Percentiles rank a stretch among this genome's conserved stretches.
These are phyloP conservation scores for Blastosporella zonata DNA, from an alignment of 1,284 basidiomycete genomes.

Conservation along the genomic window DNA sequence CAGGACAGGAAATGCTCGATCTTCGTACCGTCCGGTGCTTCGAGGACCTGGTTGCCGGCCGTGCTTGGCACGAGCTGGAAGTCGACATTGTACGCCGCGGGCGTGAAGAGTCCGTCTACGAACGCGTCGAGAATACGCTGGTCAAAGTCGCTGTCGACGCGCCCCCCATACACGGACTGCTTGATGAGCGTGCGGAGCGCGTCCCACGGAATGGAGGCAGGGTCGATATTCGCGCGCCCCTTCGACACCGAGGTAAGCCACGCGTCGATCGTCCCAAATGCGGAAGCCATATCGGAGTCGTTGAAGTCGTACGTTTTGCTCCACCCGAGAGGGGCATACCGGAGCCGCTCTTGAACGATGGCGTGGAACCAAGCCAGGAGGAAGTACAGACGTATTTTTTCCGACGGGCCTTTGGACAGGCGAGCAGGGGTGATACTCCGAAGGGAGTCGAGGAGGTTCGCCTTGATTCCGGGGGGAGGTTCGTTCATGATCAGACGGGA, in stretches of 20 bases:
- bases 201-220: slow-evolving; percentile 88
- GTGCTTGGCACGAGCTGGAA: slow-evolving; percentile 81
- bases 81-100: slow-evolving; percentile 86
- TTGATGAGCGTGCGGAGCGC: slow-evolving; percentile 89
- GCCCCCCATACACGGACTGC: slow-evolving; percentile 92
- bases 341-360: slow-evolving; percentile 90
- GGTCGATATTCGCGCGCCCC: slow-evolving; percentile 88
- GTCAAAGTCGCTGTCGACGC: slow-evolving; percentile 92
- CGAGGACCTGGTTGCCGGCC: slow-evolving; percentile 56
- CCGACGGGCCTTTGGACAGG: slow-evolving; percentile 78
- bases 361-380: slow-evolving; percentile 98
- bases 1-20: slow-evolving; percentile 87
- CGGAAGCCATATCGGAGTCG: slow-evolving; percentile 94
- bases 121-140: slow-evolving; percentile 89
- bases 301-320: slow-evolving; percentile 97
- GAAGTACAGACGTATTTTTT: slow-evolving; percentile 90
- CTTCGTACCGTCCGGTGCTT: slow-evolving; percentile 87
- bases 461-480: slow-evolving; percentile 92
- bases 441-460: slow-evolving; percentile 91
- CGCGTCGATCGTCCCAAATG: slow-evolving; percentile 85
- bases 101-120: slow-evolving; percentile 85
- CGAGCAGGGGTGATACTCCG: slow-evolving; percentile 71
- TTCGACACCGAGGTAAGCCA: slow-evolving; percentile 83
- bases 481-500: slow-evolving; percentile 97
- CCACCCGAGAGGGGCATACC: slow-evolving; percentile 94